Conservation (phyloP, 1,284 basidiomycete genomes). For the Rhodotorula sp. region DNA sequence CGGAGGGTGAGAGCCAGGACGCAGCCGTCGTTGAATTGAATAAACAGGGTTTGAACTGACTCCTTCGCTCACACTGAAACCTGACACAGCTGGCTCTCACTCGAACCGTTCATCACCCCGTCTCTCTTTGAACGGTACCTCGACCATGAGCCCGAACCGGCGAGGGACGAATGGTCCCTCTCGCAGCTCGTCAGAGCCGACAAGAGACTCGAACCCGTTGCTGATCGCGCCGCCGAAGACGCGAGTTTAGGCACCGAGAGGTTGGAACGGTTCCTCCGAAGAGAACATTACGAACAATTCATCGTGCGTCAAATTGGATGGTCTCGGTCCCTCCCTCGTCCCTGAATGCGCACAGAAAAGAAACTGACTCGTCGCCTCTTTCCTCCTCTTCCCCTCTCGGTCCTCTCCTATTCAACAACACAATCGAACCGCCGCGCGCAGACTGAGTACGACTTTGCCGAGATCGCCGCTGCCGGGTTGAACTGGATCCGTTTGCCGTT, state of each 20-base stretch:
- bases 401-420: too few relatives aligned
- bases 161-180: slow-evolving; percentile 76
- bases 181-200: slow-evolving; percentile 47
- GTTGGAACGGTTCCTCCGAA: slow-evolving; percentile 51
- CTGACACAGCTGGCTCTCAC: slow-evolving; percentile 65
- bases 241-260: slow-evolving; percentile 45
- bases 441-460: slow-evolving; percentile 81
- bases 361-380: neutral
- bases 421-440: neutral
- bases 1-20: too few relatives aligned
- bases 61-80: too few relatives aligned
- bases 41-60: too few relatives aligned
- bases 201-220: neutral
- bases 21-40: too few relatives aligned
- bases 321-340: neutral
- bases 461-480: slow-evolving; percentile 82
- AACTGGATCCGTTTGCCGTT: slow-evolving; percentile 70
- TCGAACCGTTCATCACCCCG: slow-evolving; percentile 84
- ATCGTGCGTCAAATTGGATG: slow-evolving; percentile 50
- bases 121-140: slow-evolving; percentile 74
- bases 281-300: slow-evolving; percentile 73
- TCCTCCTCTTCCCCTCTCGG: neutral
- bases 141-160: slow-evolving; percentile 40
- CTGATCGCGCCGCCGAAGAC: neutral
- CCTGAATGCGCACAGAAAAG: too few relatives aligned